Evolutionary conservation across 2,329 filamentous ascomycete genomes (phyloP), one percentile per base, ranked within the genome.

Genomic region (Truncatella angustata): DNA sequence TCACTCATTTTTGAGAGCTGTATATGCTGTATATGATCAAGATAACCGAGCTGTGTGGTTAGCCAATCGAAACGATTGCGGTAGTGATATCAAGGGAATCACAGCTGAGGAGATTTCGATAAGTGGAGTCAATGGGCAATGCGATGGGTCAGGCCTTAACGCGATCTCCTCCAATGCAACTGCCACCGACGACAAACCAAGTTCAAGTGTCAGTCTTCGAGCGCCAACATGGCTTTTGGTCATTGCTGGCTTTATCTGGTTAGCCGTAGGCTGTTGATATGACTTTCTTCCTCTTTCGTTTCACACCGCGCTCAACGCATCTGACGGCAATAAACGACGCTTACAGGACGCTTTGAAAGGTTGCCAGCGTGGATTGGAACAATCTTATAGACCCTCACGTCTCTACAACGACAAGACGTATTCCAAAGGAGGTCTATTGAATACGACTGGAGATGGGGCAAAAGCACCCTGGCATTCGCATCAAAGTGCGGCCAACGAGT

Each of bases 11-110:
- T 16, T 51, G 42, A 18, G 49, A 5, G 20, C 42, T 34, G 34
- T 51, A 10, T 51, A 51, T 24, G 34, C 49, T 20, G 40, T 51
- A 14, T 51, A 36, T 30, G 49, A 47, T 21, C 49, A 51, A 34
- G 40, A 51, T 20, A 32, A 40, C 32, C 28, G 49, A n/a, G 42
- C 30, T 30, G 30, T 51, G 32, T 51, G 49, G 49, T 40, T 51
- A 21, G 49, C 49, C 7, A 20, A 26, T 12, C 34, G 34, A n/a
- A 11, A 47, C n/a, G 42, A 51, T 10, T 51, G 49, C 21, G 49
- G 49, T n/a, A 36, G 12, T n/a, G 49, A 51, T 7, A 23, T 51
- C 14, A 14, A 26, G 20, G 40, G n/a, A 11, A 37, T 51, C 21
- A 46, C 49, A 12, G 12, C 20, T 18, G 42, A 28, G 12, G 49